Evolutionary conservation across 2,329 filamentous ascomycete species (phyloP).

Genomic region (Cladosporium sp.): DNA sequence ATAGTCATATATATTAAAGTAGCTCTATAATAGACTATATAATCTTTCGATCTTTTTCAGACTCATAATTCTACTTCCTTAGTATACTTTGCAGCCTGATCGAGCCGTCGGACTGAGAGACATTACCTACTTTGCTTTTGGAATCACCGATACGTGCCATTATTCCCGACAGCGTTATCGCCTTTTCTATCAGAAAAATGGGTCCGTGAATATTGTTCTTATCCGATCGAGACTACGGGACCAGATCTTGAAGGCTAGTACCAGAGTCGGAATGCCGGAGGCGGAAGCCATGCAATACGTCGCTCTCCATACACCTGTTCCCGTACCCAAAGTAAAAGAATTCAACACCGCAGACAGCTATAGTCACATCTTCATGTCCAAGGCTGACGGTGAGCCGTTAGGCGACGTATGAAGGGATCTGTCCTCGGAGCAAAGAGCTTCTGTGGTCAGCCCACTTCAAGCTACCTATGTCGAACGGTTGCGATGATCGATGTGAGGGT

Average conservation of each 20-base stretch:
- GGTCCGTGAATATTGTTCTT: slow-evolving; percentile 8
- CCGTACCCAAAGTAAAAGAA: slow-evolving; percentile 11
- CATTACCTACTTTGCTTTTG: neutral
- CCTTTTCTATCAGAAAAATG: slow-evolving; percentile 7
- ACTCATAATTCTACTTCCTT: too few species aligned
- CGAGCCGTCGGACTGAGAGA: neutral
- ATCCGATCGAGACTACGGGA: neutral
- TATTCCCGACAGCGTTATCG: slow-evolving; percentile 5
- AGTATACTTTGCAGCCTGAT: neutral
- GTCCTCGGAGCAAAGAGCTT: neutral
- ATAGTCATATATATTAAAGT: too few species aligned
- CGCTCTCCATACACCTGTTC: slow-evolving; percentile 11
- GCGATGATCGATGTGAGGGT: slow-evolving; percentile 1
- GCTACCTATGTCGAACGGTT: slow-evolving; percentile 6
- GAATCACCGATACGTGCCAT: neutral
- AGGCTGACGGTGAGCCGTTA: slow-evolving; percentile 6
- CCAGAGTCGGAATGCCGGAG: slow-evolving; percentile 8
- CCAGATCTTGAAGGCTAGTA: slow-evolving; percentile 10
- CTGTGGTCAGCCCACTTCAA: slow-evolving; percentile 6
- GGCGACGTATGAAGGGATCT: neutral
- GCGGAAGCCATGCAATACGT: slow-evolving; percentile 14
- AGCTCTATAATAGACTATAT: too few species aligned
- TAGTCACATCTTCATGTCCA: slow-evolving; percentile 12
- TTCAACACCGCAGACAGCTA: slow-evolving; percentile 4
- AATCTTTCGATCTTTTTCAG: too few species aligned